phyloP scores from a whole-genome alignment of 495 filamentous ascomycete genomes.

The Penicillium mononematosum region DNA sequence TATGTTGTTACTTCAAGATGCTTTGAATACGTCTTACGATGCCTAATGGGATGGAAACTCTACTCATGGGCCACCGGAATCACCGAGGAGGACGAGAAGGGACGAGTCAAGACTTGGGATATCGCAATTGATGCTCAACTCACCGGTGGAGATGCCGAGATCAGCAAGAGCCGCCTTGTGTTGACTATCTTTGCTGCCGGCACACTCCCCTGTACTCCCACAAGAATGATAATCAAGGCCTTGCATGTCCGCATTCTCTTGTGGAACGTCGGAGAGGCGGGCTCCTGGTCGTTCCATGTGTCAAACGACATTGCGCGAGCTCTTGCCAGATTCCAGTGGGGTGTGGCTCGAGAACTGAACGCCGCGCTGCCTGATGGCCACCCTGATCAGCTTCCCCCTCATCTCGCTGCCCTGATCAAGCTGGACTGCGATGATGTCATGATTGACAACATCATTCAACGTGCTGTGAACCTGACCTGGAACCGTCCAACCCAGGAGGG shows the following conservation, averaged over 20 bases:
- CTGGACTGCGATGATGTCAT: conserved; percentile 79
- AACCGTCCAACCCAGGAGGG: conserved; percentile 71
- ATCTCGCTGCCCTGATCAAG: conserved; percentile 71
- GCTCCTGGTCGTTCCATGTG: conserved; percentile 57
- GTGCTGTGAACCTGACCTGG: conserved; percentile 89
- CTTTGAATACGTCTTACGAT: conserved; percentile 75
- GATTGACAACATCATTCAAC: conserved; percentile 71
- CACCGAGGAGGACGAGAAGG: conserved; percentile 81
- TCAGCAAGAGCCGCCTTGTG: conserved; percentile 81
- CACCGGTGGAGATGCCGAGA: conserved; percentile 86
- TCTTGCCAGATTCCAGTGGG: conserved; percentile 76
- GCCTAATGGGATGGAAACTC: conserved; percentile 68
- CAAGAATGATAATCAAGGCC: conserved; percentile 86
- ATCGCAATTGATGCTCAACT: conserved; percentile 95
- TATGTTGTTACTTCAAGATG: conserved; percentile 77
- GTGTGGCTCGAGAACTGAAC: conserved; percentile 68
- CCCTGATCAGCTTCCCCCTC: conserved; percentile 67
- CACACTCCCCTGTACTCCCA: conserved; percentile 80
- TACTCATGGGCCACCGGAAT: conserved; percentile 78
- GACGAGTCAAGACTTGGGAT: conserved; percentile 87
- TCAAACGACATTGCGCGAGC: conserved; percentile 65
- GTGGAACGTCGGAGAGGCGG: conserved; percentile 69
- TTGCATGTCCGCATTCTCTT: conserved; percentile 85
- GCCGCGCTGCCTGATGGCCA: conserved; percentile 55
- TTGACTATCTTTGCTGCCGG: conserved; percentile 86